Conservation (phyloP, 2,329 filamentous ascomycete species). For the Diaporthe batatas region DNA sequence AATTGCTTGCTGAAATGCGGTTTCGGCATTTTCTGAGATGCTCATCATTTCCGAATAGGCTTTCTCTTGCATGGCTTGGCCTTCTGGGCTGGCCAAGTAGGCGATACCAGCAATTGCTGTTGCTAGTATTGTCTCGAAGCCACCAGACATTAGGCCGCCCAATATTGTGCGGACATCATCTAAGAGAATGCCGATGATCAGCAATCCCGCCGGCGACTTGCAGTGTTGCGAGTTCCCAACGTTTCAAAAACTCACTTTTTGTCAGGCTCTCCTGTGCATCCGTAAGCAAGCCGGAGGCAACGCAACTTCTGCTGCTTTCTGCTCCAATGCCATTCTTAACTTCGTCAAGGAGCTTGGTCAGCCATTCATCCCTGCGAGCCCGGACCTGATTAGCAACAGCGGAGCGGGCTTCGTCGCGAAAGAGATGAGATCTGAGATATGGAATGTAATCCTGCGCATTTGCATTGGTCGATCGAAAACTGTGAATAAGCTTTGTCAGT, state of each 20-base stretch:
- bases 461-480: slow-evolving; percentile 34
- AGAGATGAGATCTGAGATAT: slow-evolving; percentile 14
- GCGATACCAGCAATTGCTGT: slow-evolving; percentile 45
- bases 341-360: slow-evolving; percentile 26
- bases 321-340: not conserved
- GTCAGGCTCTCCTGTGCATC: slow-evolving; percentile 25
- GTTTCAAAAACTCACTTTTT: not conserved
- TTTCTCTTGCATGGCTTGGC: slow-evolving; percentile 41
- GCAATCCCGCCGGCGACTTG: not conserved
- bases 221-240: not conserved
- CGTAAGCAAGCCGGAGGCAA: slow-evolving; percentile 30
- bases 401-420: slow-evolving; percentile 14
- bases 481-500: not conserved
- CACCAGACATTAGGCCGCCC: slow-evolving; percentile 46
- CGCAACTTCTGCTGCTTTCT: slow-evolving; percentile 17
- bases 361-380: slow-evolving; percentile 30
- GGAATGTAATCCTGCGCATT: slow-evolving; percentile 36
- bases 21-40: slow-evolving; percentile 4
- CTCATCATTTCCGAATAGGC: slow-evolving; percentile 43
- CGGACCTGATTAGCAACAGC: slow-evolving; percentile 3
- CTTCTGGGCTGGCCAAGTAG: slow-evolving; percentile 42
- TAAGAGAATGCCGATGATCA: not conserved
- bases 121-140: slow-evolving; percentile 45
- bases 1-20: slow-evolving; percentile 31
- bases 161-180: slow-evolving; percentile 45